Percentiles rank a stretch among this genome's conserved stretches.
Evolutionary conservation across 495 filamentous ascomycete genomes (phyloP).

Genomic region (Penicillium mononematosum): DNA sequence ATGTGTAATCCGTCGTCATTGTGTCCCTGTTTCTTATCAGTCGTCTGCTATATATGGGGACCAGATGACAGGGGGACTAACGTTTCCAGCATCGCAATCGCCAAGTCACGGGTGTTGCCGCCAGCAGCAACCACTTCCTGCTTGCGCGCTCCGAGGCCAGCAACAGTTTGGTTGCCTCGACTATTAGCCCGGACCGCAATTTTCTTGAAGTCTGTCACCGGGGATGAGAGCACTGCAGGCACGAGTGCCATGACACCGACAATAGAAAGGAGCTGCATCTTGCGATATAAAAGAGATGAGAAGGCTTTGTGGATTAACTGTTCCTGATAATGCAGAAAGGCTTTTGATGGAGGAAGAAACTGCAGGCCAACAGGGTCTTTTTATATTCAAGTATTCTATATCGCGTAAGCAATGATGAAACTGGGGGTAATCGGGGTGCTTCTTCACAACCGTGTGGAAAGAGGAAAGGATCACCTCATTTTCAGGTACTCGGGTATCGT

Average conservation of each 20-base stretch:
- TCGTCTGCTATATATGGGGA: background rate
- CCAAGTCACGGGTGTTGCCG: conserved; percentile 39
- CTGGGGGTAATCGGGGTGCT: background rate
- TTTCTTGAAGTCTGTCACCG: background rate
- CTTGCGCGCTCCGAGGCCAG: conserved; percentile 40
- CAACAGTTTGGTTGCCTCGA: conserved; percentile 29
- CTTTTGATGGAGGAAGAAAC: background rate
- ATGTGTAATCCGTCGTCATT: conserved; percentile 40
- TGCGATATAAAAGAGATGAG: background rate
- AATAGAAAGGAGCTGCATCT: conserved; percentile 11
- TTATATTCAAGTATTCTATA: conserved; percentile 2
- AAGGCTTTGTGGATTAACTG: background rate
- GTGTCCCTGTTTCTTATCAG: conserved; percentile 18
- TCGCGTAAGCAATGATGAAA: background rate
- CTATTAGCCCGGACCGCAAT: conserved; percentile 23
- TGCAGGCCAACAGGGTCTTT: background rate
- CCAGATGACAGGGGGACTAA: conserved; percentile 5
- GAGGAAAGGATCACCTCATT: conserved; percentile 1
- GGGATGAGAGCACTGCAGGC: conserved; percentile 10
- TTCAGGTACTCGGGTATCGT: background rate
- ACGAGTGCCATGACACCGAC: conserved; percentile 11
- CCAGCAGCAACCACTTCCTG: conserved; percentile 31
- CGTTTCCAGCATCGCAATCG: conserved; percentile 47
- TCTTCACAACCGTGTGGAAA: background rate
- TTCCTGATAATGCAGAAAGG: background rate